Base-by-base conservation (phyloP, 176 grass and related monocot genomes). In the Oryza longistaminata region DNA sequence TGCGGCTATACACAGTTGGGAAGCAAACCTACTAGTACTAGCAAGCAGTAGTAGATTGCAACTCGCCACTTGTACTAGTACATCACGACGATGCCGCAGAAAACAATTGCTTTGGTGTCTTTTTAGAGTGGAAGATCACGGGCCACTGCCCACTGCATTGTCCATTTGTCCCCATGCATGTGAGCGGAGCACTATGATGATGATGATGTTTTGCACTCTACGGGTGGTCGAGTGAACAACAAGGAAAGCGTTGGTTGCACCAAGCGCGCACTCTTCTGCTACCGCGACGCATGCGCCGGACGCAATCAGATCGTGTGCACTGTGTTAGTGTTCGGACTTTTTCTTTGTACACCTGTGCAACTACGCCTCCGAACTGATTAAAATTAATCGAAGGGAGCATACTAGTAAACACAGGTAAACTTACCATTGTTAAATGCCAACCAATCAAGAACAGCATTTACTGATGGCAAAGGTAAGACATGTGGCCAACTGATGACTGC, bases 51-150 rank as follows among this genome's bases (percentile, higher is more conserved):
- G 29, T 5, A 60, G n/a, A 31, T 42, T 82, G 67, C 67, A 46
- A 49, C 39, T 80, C 11, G 55, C 16, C 17, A 35, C 1, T 42
- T 42, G 40, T 19, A 25, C 2, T 9, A 7, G 29, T 0, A 17
- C 68, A 6, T 29, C 29, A 83, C 69, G 42, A 55, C 26, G 11
- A 37, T 6, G 37, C n/a, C 11, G 16, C 55, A 33, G 14, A 15
- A 50, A 43, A 33, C 64, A 74, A 44, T 16, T 12, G 4, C 75
- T 31, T 31, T 19, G 82, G 70, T 74, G 70, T 39, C 87, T 85
- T 89, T 24, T 27, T 27, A 27, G 82, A 85, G 82, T 69, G 24
- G 1, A 85, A 81, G 78, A n/a, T 40, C 76, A 81, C 84, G 76
- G 52, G 68, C 21, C 67, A 50, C n/a, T 27, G 21, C 19, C 21